Percentiles rank a stretch among this genome's conserved stretches.
These are phyloP conservation scores for Pezicula neosporulosa DNA, from an alignment of 2,329 filamentous ascomycete genomes.

Conservation along the genomic window DNA sequence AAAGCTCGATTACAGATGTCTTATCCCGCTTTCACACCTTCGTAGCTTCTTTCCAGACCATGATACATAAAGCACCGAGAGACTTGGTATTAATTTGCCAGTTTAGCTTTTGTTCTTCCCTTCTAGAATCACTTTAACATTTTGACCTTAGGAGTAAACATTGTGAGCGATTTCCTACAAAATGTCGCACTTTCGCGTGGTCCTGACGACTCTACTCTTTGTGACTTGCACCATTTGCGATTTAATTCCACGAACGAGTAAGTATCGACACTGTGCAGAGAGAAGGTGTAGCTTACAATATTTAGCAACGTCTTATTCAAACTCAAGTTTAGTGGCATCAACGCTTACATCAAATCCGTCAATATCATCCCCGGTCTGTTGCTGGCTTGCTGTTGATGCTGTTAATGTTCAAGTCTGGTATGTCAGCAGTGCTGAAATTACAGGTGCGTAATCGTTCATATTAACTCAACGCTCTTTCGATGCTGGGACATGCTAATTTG, in stretches of 20 bases:
- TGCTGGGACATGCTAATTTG: no score
- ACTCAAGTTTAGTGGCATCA: not conserved
- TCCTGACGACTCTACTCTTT: not conserved
- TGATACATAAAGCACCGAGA: no score
- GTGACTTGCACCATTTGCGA: not conserved
- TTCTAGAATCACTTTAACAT: no score
- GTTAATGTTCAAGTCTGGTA: constrained; percentile 6
- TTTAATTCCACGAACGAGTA: not conserved
- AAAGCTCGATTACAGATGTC: no score
- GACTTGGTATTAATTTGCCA: no score
- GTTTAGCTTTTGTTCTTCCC: no score
- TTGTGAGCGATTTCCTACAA: no score
- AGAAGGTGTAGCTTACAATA: no score
- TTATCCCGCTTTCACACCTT: no score
- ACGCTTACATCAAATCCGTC: not conserved
- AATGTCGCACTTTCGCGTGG: not conserved
- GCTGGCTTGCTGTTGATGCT: not conserved
- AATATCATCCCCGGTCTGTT: not conserved
- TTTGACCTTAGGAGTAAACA: no score
- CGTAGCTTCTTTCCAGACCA: no score
- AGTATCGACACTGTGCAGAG: no score
- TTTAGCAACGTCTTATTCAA: not conserved
- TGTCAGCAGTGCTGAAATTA: constrained; percentile 7
- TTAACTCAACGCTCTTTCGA: constrained; percentile 7
- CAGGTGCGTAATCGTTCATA: constrained; percentile 4